phyloP scores from a whole-genome alignment of 768 basidiomycete genomes.

The Tylopilus subfusipes region DNA sequence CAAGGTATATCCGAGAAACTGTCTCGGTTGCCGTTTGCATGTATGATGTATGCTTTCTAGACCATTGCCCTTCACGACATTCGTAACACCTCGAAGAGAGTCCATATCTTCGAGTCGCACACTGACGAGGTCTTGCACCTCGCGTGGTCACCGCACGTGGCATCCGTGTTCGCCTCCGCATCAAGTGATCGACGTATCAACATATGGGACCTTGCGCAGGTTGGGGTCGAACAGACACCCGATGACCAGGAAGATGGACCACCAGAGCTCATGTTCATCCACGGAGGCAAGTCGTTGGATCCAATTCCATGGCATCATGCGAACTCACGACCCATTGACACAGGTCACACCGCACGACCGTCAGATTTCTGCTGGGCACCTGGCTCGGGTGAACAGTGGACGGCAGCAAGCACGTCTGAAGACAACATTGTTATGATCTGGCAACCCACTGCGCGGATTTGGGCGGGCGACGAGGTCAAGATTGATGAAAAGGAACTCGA shows the following conservation, averaged over 20 bases:
- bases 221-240: constrained; percentile 94
- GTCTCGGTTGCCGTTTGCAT: not conserved
- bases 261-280: constrained; percentile 92
- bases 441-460: constrained; percentile 94
- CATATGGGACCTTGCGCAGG: constrained; percentile 89
- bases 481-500: constrained; percentile 86
- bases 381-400: constrained; percentile 77
- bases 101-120: constrained; percentile 92
- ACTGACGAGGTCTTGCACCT: constrained; percentile 93
- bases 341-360: constrained; percentile 84
- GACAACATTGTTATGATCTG: constrained; percentile 97
- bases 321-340: constrained; percentile 2
- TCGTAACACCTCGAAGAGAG: constrained; percentile 63
- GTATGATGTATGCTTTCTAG: constrained; percentile 38
- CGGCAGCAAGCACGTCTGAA: constrained; percentile 82
- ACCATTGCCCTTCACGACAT: constrained; percentile 87
- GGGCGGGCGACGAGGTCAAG: constrained; percentile 85
- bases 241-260: constrained; percentile 99
- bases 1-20: constrained; percentile 51
- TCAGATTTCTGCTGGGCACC: constrained; percentile 98
- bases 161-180: constrained; percentile 91
- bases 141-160: constrained; percentile 92
- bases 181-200: constrained; percentile 92
- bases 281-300: constrained; percentile 64
- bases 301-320: not conserved